Evolutionary conservation across 192 early-diverging fungal species (phyloP), one percentile per base, ranked within the genome.

Genomic region (Gaertneriomyces semiglobifer): DNA sequence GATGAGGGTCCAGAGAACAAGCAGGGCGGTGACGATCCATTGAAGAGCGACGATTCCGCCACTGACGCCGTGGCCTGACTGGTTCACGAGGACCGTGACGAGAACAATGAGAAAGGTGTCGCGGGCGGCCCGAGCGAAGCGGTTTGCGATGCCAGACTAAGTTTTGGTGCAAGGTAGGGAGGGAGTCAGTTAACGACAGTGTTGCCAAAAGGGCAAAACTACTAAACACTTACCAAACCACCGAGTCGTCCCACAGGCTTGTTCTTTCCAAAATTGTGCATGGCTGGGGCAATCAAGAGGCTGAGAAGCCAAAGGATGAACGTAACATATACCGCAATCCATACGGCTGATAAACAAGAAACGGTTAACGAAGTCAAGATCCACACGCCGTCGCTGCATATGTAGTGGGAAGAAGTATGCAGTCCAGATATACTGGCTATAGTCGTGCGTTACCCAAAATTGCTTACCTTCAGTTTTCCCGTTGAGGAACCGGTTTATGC

Each of bases 51-150:
- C 25, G 14, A 70, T 46, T 14, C 11, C 72, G 14, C 54, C n/a
- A 44, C 16, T 20, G 25, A 71, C 44, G 47, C 70, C 70, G 44
- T 51, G 58, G 12, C 70, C 70, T 44, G 68, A 14, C 43, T 72
- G 33, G 50, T 70, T 72, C 33, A 44, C 60, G 12, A 72, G 14
- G 14, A 68, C 61, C 10, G 67, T 47, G n/a, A 48, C 67, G 39
- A 72, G 70, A 18, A 72, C 47, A 41, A 72, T 63, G 45, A 72
- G 67, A 43, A 72, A 72, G 14, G 68, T 11, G 41, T 72, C 70
- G 9, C 70, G 66, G 68, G 66, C 70, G 3, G 68, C 67, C 9
- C 70, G 72, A 41, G 64, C 60, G 41, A 70, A 72, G 39, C 62
- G 66, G 40, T 52, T 61, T 14, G 45, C 60, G 14, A 4, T 46